Percentiles rank a stretch among this genome's conserved stretches.
These are phyloP conservation scores for Mucor ambiguus DNA, from an alignment of 371 early-diverging fungal species.

Conservation along the genomic window DNA sequence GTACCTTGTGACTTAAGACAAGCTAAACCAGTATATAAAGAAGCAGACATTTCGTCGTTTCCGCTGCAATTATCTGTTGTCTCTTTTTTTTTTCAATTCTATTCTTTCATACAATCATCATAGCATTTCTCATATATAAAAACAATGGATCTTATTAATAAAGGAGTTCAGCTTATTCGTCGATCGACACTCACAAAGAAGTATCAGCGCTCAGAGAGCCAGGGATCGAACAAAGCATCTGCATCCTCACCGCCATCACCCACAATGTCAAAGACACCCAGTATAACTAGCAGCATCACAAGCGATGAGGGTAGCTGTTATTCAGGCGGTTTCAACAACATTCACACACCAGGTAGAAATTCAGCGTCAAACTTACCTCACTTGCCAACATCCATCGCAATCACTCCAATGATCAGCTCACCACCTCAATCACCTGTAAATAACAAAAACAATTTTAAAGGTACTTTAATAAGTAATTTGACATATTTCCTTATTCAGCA, in stretches of 20 bases:
- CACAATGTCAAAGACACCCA: constrained; percentile 27
- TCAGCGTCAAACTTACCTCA: constrained; percentile 15
- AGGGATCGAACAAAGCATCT: constrained; percentile 12
- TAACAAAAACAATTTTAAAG: constrained; percentile 7
- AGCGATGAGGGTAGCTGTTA: constrained; percentile 30
- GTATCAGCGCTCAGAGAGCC: constrained; percentile 14
- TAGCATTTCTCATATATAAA: neutral
- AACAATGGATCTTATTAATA: constrained; percentile 32
- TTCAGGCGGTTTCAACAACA: constrained; percentile 14
- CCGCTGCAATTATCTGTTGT: neutral
- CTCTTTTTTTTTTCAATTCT: neutral
- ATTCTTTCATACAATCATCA: neutral
- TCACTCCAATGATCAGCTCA: constrained; percentile 19
- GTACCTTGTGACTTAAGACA: constrained; percentile 23
- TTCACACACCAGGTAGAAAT: constrained; percentile 21
- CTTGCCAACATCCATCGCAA: constrained; percentile 15
- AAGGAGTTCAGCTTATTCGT: constrained; percentile 32
- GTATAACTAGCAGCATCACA: constrained; percentile 30
- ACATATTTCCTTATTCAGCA: constrained; percentile 21
- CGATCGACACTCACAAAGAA: constrained; percentile 21
- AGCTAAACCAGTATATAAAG: constrained; percentile 8
- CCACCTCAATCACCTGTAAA: constrained; percentile 20
- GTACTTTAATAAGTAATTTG: constrained; percentile 3
- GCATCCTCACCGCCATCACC: constrained; percentile 16
- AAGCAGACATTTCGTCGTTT: neutral